Evolutionary conservation across 768 basidiomycete genomes (phyloP), one percentile per base, ranked within the genome.

Genomic region (Dioszegia aurantiaca): DNA sequence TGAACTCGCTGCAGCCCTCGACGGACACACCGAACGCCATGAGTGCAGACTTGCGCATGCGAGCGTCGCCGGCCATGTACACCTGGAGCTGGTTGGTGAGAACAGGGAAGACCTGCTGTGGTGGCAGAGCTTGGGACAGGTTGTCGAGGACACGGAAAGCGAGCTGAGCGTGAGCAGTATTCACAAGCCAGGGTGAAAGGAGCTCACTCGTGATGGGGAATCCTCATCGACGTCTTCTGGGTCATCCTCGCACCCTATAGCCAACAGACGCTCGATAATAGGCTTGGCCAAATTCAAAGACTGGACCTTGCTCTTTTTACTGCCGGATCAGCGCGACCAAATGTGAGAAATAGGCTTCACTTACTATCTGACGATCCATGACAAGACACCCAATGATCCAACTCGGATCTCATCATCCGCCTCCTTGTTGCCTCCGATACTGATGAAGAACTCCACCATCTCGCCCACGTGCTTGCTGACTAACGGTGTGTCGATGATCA

Each of bases 1-100:
- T 97, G 79, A 81, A 98, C 80, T 98, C 93, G 79, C 88, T 90
- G 81, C 94, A 97, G 17, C 95, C 95, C 77, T 99, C 95, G 58
- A 98, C 91, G 43, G 86, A 85, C 48, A 98, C 90, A 63, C 95
- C 95, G 48, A 99, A 85, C 1, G 93, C 89, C 69, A 94, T 89
- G 80, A 98, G 87, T 8, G 92, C 94, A 46, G 89, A 89, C 53
- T 94, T 92, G 30, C 95, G 87, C 69, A 85, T 80, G 52, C 82
- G 80, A 0, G 90, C 83, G 64, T 97, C 86, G 6, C 84, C 77
- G 1, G 90, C 92, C 79, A 92, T 89, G 78, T 93, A 97, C 56
- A 87, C 83, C 61, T 86, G 82, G 55, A 98, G 88, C 65, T 93
- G 83, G 36, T 75, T 78, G 60, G 87, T 88, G 36, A 99, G 85